Conservation (phyloP, 371 early-diverging fungal species). For the Actinomucor elegans region DNA sequence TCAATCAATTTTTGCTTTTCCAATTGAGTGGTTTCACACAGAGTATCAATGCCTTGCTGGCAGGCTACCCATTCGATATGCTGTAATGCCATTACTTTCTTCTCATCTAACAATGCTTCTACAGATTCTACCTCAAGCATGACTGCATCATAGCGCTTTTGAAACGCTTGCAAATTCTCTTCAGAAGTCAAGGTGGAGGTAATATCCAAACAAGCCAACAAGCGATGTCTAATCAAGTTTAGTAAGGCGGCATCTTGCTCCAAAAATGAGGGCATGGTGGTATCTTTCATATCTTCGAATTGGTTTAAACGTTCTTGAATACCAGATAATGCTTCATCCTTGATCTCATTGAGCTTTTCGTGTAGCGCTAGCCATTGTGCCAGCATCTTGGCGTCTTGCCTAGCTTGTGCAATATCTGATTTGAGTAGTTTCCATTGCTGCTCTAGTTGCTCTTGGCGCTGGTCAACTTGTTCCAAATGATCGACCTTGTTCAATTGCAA, state of each 20-base stretch:
- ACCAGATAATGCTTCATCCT: not conserved
- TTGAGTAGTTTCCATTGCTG: slow-evolving; percentile 15
- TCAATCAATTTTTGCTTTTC: not conserved
- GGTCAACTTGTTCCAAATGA: slow-evolving; percentile 5
- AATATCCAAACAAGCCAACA: slow-evolving; percentile 2
- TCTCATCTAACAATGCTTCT: not conserved
- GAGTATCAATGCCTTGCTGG: not conserved
- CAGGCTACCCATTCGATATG: slow-evolving; percentile 2
- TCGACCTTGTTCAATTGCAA: slow-evolving; percentile 19
- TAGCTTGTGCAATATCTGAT: not conserved
- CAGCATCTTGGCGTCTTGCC: not conserved
- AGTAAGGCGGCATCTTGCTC: slow-evolving; percentile 2
- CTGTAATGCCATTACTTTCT: not conserved
- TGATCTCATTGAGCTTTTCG: slow-evolving; percentile 1
- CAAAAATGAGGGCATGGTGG: slow-evolving; percentile 1
- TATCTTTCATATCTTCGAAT: not conserved
- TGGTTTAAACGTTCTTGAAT: not conserved
- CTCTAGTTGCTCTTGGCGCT: slow-evolving; percentile 9
- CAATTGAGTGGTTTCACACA: not conserved
- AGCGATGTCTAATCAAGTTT: not conserved
- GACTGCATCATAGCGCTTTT: not conserved
- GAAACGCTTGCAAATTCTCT: slow-evolving; percentile 1
- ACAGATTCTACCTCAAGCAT: not conserved
- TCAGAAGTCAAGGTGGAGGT: not conserved
- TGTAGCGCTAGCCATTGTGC: slow-evolving; percentile 10